phyloP scores from a whole-genome alignment of 345 rosid genomes.

The Bruguiera sexangula region DNA sequence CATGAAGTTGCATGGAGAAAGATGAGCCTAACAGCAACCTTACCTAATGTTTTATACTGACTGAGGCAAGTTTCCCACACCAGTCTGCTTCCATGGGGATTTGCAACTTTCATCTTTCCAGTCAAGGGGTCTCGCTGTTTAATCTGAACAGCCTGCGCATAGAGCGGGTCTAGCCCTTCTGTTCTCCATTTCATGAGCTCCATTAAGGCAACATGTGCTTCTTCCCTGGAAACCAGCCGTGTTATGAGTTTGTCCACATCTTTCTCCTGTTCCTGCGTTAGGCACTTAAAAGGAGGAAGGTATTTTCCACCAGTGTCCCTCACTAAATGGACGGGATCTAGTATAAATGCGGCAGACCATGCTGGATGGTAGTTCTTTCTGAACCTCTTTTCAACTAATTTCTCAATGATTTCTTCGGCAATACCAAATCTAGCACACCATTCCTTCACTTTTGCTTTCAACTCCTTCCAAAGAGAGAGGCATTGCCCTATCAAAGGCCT shows the following conservation, averaged over 20 bases:
- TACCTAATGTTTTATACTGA: conserved; percentile 50
- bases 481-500: conserved; percentile 53
- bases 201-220: conserved; percentile 52
- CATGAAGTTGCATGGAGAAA: conserved; percentile 55
- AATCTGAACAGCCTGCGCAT: conserved; percentile 63
- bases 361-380: conserved; percentile 57
- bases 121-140: conserved; percentile 48
- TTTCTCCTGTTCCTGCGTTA: conserved; percentile 53
- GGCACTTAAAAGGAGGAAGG: conserved; percentile 55
- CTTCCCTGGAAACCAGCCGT: conserved; percentile 46
- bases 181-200: conserved; percentile 67
- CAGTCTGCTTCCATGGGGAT: conserved; percentile 56
- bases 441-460: conserved; percentile 47
- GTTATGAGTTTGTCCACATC: conserved; percentile 54
- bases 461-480: conserved; percentile 55
- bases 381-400: conserved; percentile 52
- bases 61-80: conserved; percentile 65
- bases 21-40: conserved; percentile 50
- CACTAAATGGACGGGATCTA: conserved; percentile 48
- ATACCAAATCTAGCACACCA: conserved; percentile 49
- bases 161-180: conserved; percentile 56
- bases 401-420: conserved; percentile 39
- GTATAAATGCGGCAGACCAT: conserved; percentile 57
- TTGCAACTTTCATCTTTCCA: conserved; percentile 56
- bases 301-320: conserved; percentile 48